Base-by-base conservation (phyloP, 2,329 filamentous ascomycete species). In the Colletotrichum gloeosporioides region DNA sequence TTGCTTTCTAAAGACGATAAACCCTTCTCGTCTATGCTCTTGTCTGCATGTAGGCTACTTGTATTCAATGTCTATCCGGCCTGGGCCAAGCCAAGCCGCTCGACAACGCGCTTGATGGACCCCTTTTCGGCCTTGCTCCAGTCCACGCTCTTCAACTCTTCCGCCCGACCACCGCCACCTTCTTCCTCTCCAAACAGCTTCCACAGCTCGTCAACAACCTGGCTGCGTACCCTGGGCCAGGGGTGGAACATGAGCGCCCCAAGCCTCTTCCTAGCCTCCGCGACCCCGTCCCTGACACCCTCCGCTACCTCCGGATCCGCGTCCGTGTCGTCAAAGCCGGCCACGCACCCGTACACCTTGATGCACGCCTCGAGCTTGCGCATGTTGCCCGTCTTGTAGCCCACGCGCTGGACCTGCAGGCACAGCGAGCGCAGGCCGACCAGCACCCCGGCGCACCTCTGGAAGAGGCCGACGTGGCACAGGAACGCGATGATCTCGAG, bases 361-460 rank as follows among this genome's bases (percentile, higher is more conserved):
- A 98, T 87, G 27, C 95, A 95, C 1, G 95, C 94, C 82, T 95
- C 91, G 2, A 99, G 89, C 83, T 97, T 96, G 67, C 93, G 91
- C 59, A 98, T 91, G 82, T 95, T 97, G 25, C 93, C 92, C 1
- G 94, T 94, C 85, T 96, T 96, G 87, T 94, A 96, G 78, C 96
- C 94, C 1, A 94, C 90, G 83, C 93, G 95, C 81, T 98, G 95
- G 6, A 94, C 91, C 44, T 92, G 88, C 8, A 92, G 87, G 75
- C 96, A 95, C 4, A 98, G 85, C 8, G 84, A 88, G 76, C 91
- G 91, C 82, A 88, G 82, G 78, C 88, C 85, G 18, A 88, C 80
- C 79, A 78, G 1, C 44, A 22, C 44, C 44, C 2, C n/a, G 2
- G 3, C n/a, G 44, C 83, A 86, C 31, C 80, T 83, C 83, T 85